These are phyloP conservation scores for Kokia cookei DNA, from an alignment of 441 rosid genomes.

Conservation along the genomic window DNA sequence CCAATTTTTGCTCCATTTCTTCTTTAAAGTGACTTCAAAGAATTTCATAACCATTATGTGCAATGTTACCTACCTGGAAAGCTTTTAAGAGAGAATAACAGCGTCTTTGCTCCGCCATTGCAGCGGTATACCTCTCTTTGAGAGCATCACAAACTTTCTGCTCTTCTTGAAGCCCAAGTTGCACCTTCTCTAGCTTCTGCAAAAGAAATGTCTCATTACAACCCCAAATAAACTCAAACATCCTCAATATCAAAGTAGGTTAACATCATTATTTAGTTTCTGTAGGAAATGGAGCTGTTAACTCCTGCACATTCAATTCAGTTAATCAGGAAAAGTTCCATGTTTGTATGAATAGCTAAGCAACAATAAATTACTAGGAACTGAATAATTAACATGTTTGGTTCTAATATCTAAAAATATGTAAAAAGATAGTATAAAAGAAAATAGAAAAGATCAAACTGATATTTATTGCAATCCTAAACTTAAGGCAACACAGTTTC, in stretches of 20 bases:
- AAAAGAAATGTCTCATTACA: constrained; percentile 7
- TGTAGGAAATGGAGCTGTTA: background rate
- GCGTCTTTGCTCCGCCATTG: constrained; percentile 57
- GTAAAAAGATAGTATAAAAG: background rate
- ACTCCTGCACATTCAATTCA: background rate
- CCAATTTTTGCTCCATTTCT: background rate
- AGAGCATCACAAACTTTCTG: constrained; percentile 43
- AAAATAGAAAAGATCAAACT: background rate
- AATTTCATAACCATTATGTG: background rate
- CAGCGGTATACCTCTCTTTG: constrained; percentile 49
- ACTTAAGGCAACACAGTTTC: background rate
- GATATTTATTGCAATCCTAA: background rate
- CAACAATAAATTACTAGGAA: background rate
- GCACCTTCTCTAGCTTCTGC: constrained; percentile 74
- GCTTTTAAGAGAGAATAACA: constrained; percentile 45
- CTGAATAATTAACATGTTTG: background rate
- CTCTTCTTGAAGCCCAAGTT: constrained; percentile 52
- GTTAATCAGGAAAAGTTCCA: background rate
- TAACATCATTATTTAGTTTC: background rate
- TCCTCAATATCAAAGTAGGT: background rate
- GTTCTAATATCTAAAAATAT: background rate
- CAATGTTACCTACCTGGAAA: constrained; percentile 44
- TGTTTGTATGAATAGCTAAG: background rate
- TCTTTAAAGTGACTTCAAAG: background rate
- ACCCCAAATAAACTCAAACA: background rate